Evolutionary conservation across 2,329 filamentous ascomycete genomes (phyloP).

Genomic region (Alternaria panax): DNA sequence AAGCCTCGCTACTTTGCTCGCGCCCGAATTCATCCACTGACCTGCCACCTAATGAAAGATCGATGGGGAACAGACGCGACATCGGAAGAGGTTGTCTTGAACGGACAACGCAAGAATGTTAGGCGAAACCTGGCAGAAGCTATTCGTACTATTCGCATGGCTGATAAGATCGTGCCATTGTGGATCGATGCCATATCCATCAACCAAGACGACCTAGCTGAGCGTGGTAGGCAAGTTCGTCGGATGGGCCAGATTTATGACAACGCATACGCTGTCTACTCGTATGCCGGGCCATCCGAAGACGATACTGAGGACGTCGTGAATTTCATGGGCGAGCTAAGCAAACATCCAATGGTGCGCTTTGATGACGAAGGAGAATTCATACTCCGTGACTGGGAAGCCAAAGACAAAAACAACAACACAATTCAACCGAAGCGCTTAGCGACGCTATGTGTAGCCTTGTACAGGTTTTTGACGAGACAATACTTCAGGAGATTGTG

Average conservation of each 20-base stretch:
- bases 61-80: neutral
- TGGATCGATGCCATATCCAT: constrained; percentile 7
- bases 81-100: neutral
- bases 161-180: neutral
- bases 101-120: neutral
- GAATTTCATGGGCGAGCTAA: too few species aligned
- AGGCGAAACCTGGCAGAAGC: neutral
- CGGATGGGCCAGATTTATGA: constrained; percentile 2
- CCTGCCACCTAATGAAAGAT: neutral
- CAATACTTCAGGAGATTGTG: neutral
- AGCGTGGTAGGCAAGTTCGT: neutral
- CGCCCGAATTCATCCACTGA: neutral
- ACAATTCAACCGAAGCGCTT: neutral
- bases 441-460: neutral
- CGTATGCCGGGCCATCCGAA: too few species aligned
- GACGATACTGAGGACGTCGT: too few species aligned
- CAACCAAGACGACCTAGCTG: neutral
- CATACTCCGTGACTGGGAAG: too few species aligned
- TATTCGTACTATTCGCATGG: neutral
- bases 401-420: neutral
- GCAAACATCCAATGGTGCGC: too few species aligned
- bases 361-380: too few species aligned
- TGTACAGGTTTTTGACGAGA: neutral
- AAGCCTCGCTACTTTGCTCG: neutral
- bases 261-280: too few species aligned